phyloP scores from a whole-genome alignment of 2,329 filamentous ascomycete species.

The Aspergillus pseudoterreus region DNA sequence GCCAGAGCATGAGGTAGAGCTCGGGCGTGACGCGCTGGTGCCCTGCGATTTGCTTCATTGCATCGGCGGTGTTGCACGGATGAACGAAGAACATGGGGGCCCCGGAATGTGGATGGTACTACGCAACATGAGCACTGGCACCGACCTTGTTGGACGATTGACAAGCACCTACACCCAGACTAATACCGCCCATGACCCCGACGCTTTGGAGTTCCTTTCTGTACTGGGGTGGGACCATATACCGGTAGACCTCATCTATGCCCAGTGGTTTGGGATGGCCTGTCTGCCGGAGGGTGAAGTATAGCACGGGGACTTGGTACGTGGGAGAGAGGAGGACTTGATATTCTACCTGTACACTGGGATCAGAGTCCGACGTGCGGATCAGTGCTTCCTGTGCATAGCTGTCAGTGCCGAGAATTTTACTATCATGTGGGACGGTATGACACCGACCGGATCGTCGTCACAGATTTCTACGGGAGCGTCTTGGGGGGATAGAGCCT shows the following conservation, averaged over 20 bases:
- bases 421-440: constrained; percentile 3
- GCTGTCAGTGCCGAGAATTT: constrained; percentile 25
- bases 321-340: constrained; percentile 72
- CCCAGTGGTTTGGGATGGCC: constrained; percentile 54
- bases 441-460: constrained; percentile 27
- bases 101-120: constrained; percentile 81
- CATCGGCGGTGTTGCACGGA: constrained; percentile 82
- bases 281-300: constrained; percentile 65
- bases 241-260: constrained; percentile 67
- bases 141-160: constrained; percentile 17
- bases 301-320: constrained; percentile 71
- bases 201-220: constrained; percentile 58
- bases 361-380: constrained; percentile 25
- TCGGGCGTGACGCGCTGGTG: constrained; percentile 40
- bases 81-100: constrained; percentile 85
- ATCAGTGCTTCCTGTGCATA: constrained; percentile 41
- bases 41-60: constrained; percentile 63
- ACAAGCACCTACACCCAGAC: constrained; percentile 63
- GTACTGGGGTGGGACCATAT: constrained; percentile 65
- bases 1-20: constrained; percentile 81
- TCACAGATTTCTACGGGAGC: constrained; percentile 21
- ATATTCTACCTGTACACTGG: constrained; percentile 58
- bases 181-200: constrained; percentile 69
- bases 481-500: constrained; percentile 4
- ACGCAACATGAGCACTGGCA: constrained; percentile 36